These are phyloP conservation scores for Elsinoe necatrix DNA, from an alignment of 2,329 filamentous ascomycete species.

Conservation along the genomic window DNA sequence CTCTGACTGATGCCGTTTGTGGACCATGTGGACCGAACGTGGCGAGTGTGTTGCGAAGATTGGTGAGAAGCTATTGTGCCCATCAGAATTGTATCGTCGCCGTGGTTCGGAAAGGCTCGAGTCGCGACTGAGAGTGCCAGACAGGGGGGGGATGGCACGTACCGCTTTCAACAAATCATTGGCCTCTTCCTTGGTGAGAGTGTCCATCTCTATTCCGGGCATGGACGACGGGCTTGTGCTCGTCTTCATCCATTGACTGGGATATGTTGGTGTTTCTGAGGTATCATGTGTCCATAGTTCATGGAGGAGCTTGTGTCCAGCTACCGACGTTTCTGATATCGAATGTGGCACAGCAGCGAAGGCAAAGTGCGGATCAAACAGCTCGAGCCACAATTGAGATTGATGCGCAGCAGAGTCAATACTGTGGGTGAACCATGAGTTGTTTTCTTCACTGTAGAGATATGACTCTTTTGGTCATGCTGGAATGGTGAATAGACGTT, in stretches of 20 bases:
- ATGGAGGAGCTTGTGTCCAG: not conserved
- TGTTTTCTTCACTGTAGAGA: not conserved
- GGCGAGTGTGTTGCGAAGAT: conserved; percentile 29
- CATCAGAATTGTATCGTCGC: not conserved
- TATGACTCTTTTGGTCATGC: not conserved
- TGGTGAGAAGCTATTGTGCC: conserved; percentile 28
- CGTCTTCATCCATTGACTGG: not conserved
- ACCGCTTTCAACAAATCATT: not conserved
- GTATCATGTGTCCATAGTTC: not conserved
- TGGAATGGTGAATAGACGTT: not conserved
- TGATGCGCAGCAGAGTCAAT: not conserved
- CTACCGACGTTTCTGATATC: not conserved
- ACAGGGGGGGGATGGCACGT: not conserved
- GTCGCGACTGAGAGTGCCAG: too few relatives aligned
- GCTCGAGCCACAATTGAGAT: not conserved
- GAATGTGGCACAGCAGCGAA: not conserved
- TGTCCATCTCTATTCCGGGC: not conserved
- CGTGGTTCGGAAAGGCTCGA: too few relatives aligned
- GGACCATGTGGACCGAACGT: conserved; percentile 29
- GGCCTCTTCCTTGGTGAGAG: not conserved
- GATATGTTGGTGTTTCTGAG: not conserved
- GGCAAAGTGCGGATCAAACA: not conserved
- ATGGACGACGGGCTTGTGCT: not conserved
- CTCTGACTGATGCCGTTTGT: conserved; percentile 26
- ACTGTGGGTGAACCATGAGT: not conserved